These are phyloP conservation scores for Cyberlindnera maclurae DNA, from an alignment of 805 yeast species.

Conservation along the genomic window DNA sequence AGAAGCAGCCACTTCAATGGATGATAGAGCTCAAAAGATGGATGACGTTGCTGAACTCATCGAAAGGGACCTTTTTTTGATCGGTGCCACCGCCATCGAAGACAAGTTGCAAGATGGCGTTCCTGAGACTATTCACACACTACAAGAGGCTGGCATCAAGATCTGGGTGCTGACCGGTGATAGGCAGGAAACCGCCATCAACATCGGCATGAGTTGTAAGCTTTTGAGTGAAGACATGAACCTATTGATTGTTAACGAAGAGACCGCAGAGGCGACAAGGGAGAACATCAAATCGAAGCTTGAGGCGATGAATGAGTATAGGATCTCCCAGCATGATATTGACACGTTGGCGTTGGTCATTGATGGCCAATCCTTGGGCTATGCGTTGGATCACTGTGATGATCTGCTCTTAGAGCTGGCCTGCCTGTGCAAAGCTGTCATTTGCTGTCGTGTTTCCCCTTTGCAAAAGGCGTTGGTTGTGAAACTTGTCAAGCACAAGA, in stretches of 20 bases:
- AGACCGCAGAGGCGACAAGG: conserved; percentile 66
- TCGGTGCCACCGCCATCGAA: conserved; percentile 98
- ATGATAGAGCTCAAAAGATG: conserved; percentile 63
- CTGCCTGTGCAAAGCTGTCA: conserved; percentile 85
- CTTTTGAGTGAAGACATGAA: conserved; percentile 94
- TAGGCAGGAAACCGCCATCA: conserved; percentile 96
- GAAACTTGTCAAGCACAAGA: conserved; percentile 82
- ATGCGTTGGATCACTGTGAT: conserved; percentile 80
- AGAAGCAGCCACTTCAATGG: conserved; percentile 77
- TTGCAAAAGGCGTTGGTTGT: conserved; percentile 95
- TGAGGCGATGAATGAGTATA: conserved; percentile 61
- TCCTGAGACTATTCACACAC: conserved; percentile 91
- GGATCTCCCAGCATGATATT: conserved; percentile 57
- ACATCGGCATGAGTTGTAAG: conserved; percentile 97
- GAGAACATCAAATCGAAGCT: conserved; percentile 69
- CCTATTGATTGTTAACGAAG: conserved; percentile 82
- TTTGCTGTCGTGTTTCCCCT: conserved; percentile 97
- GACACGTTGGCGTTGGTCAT: conserved; percentile 83
- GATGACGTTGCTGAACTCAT: conserved; percentile 88
- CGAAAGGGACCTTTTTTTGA: conserved; percentile 67
- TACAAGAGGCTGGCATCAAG: conserved; percentile 95
- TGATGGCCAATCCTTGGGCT: conserved; percentile 88
- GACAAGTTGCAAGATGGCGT: conserved; percentile 98
- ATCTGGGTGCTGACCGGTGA: conserved; percentile 98
- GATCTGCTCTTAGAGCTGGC: conserved; percentile 75